Percentiles rank a stretch among this genome's conserved stretches.
Conservation (phyloP, 345 rosid genomes). For the Anacardium occidentale region DNA sequence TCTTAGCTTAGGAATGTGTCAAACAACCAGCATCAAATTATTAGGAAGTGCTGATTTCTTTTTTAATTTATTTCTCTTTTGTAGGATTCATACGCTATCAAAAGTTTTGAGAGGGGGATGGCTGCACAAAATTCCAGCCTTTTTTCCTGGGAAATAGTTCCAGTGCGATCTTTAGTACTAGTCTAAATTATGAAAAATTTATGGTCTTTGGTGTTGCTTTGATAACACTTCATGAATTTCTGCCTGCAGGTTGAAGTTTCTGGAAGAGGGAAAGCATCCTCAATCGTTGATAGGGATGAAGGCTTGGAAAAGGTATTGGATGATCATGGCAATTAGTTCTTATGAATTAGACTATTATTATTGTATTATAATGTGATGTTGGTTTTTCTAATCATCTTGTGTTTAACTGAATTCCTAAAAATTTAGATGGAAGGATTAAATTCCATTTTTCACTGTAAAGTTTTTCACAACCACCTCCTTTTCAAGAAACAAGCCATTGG, state of each 20-base stretch:
- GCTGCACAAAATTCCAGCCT: slow-evolving; percentile 67
- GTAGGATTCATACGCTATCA: slow-evolving; percentile 84
- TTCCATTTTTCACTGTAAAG: not conserved
- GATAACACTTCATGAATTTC: slow-evolving; percentile 17
- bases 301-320: slow-evolving; percentile 67
- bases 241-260: slow-evolving; percentile 75
- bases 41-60: slow-evolving; percentile 2
- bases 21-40: slow-evolving; percentile 1
- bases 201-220: slow-evolving; percentile 3
- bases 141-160: slow-evolving; percentile 87
- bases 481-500: not conserved
- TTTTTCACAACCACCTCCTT: slow-evolving; percentile 4
- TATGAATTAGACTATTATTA: not conserved
- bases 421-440: not conserved
- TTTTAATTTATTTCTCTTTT: slow-evolving; percentile 9
- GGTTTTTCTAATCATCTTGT: not conserved
- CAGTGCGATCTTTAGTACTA: slow-evolving; percentile 40
- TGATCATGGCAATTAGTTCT: slow-evolving; percentile 6
- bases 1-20: not conserved
- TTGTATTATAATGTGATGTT: not conserved
- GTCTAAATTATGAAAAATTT: slow-evolving; percentile 5
- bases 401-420: not conserved
- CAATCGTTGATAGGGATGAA: slow-evolving; percentile 73
- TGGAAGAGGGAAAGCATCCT: slow-evolving; percentile 69
- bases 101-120: slow-evolving; percentile 80